Base-by-base conservation (phyloP, 2,329 filamentous ascomycete species). In the Didymella exigua region DNA sequence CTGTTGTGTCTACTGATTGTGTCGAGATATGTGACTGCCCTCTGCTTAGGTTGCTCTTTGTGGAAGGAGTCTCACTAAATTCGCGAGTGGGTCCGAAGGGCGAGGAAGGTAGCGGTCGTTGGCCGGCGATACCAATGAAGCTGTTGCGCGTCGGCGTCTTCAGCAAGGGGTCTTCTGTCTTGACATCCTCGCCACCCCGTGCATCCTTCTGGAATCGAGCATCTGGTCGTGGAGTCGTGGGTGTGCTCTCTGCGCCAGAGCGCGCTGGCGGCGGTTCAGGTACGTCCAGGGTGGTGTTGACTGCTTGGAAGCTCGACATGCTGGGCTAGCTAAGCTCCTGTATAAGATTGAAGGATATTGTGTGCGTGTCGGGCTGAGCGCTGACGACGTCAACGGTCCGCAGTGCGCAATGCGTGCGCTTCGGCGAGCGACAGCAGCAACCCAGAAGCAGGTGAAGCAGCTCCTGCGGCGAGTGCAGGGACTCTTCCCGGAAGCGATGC, bases 71-170 rank as follows among this genome's bases (percentile, higher is more conserved):
- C 48, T 69, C 64, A 59, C 61, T 81, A 68, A 67, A 81, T 73
- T 68, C 69, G 50, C 72, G 70, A 37, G 82, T 58, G 81, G 86
- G 42, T 8, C 71, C 70, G 53, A 77, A 76, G 5, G 76, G 75
- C 31, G 75, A 74, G 23, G 69, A 67, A 0, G 78, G 80, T 13
- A 83, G 66, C 13, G 80, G 76, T 61, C 76, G 74, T 65, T 82
- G 81, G 23, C 75, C 78, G 23, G 74, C 67, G 26, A 82, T 62
- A 24, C 78, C 79, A 24, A 70, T 74, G 67, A 83, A 82, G 62
- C 72, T 79, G 54, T 78, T 75, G 71, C 85, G 82, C 23, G 88
- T 90, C 0, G 89, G 88, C 2, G 88, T 90, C 55, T 82, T 77
- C 58, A 84, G 82, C 29, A 70, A 66, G 31, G 70, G 64, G 27